These are phyloP conservation scores for Pestalotiopsis sp. DNA, from an alignment of 2,329 filamentous ascomycete species.

Conservation along the genomic window DNA sequence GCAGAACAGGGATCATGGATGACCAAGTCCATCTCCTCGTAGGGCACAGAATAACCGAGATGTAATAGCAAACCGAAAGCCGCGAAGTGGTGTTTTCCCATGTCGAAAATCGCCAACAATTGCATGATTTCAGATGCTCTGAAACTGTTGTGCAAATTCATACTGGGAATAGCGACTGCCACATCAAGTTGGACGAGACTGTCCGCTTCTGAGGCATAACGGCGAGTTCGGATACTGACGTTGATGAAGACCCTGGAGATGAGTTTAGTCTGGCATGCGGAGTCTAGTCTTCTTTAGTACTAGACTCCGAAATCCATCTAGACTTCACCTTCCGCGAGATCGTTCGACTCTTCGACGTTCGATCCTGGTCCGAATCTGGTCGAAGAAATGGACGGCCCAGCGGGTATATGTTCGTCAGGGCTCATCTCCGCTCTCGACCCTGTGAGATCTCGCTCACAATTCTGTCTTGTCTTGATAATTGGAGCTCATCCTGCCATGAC, in stretches of 20 bases:
- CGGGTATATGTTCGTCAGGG: neutral
- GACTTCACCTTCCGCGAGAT: neutral
- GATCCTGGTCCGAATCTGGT: neutral
- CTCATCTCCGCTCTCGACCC: neutral
- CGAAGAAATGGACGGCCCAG: neutral
- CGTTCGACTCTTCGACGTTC: constrained; percentile 1
- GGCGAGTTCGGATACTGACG: neutral
- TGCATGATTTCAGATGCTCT: neutral
- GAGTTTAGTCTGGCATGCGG: neutral
- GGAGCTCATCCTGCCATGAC: constrained; percentile 1
- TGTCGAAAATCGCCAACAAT: neutral
- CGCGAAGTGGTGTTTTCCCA: neutral
- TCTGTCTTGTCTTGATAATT: neutral
- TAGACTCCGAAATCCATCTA: constrained; percentile 7
- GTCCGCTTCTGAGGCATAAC: neutral
- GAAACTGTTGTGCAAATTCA: neutral
- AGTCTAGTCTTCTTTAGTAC: constrained; percentile 15
- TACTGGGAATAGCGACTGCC: neutral
- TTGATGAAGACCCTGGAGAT: neutral
- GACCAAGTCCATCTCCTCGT: neutral
- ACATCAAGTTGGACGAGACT: neutral
- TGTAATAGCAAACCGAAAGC: neutral
- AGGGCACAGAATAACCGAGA: neutral
- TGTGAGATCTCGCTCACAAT: neutral
- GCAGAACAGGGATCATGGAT: neutral